Evolutionary conservation across 163 green algal species (phyloP).

Genomic region (Prototheca wickerhamii): DNA sequence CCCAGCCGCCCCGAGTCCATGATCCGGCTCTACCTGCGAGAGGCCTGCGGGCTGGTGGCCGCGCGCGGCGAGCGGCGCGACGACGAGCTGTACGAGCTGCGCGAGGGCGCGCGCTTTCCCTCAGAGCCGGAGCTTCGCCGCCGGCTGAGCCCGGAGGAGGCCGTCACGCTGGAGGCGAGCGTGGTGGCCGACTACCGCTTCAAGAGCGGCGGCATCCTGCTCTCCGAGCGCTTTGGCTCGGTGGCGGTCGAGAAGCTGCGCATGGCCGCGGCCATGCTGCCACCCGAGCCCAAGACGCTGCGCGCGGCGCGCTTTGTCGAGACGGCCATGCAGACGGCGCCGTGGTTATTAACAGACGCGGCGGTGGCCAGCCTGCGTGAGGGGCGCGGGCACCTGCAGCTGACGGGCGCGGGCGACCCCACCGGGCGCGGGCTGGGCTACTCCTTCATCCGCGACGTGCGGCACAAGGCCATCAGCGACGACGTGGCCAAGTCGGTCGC

Average conservation of each 20-base stretch:
- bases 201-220: constrained; percentile 16
- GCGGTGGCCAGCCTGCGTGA: constrained; percentile 27
- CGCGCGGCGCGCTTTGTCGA: constrained; percentile 17
- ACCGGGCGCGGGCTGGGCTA: constrained; percentile 32
- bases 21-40: constrained; percentile 25
- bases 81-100: constrained; percentile 17
- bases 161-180: constrained; percentile 15
- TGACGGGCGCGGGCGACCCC: constrained; percentile 25
- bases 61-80: not conserved
- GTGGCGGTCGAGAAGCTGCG: constrained; percentile 29
- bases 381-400: constrained; percentile 2
- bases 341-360: constrained; percentile 25
- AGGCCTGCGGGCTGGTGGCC: constrained; percentile 12
- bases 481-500: constrained; percentile 15
- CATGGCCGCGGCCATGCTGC: constrained; percentile 34
- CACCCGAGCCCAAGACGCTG: constrained; percentile 9
- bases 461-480: constrained; percentile 18
- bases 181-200: constrained; percentile 23
- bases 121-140: constrained; percentile 25
- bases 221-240: constrained; percentile 20
- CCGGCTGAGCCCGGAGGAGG: constrained; percentile 2
- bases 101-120: constrained; percentile 19
- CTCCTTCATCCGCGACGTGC: constrained; percentile 26
- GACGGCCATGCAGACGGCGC: constrained; percentile 14
- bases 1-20: constrained; percentile 21